Evolutionary conservation across 2,329 filamentous ascomycete genomes (phyloP).

Genomic region (Clarireedia homoeocarpa): DNA sequence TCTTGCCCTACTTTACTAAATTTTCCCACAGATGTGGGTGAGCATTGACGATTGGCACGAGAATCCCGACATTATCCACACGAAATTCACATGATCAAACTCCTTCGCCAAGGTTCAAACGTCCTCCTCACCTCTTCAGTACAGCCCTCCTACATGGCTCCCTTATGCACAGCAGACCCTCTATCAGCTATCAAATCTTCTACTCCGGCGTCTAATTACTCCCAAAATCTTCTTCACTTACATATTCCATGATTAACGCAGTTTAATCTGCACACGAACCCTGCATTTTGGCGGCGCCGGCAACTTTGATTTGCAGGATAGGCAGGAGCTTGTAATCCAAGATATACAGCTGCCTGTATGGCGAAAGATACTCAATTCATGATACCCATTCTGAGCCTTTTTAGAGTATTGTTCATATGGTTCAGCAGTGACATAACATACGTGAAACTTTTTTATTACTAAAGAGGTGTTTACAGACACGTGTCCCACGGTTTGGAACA

Average conservation of each 20-base stretch:
- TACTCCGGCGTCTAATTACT: too few relatives aligned
- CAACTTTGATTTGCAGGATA: background rate
- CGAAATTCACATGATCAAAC: conserved; percentile 70
- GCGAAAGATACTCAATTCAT: conserved; percentile 9
- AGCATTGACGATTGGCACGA: conserved; percentile 99
- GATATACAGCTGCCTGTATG: conserved; percentile 4
- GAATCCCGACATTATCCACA: conserved; percentile 97
- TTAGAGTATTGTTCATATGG: background rate
- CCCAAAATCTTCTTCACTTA: background rate
- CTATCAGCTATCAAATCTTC: too few relatives aligned
- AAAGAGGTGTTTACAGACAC: background rate
- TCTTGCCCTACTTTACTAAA: conserved; percentile 14
- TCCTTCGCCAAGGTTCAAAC: background rate
- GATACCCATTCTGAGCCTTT: conserved; percentile 6
- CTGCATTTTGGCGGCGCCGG: conserved; percentile 4
- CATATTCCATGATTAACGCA: conserved; percentile 5
- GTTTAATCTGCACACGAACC: conserved; percentile 4
- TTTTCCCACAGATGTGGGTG: conserved; percentile 80
- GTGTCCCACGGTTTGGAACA: background rate
- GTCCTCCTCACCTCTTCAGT: background rate
- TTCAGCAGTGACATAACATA: background rate
- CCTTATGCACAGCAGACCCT: too few relatives aligned
- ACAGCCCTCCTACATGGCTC: too few relatives aligned
- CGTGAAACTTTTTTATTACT: background rate
- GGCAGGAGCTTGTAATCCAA: background rate